A percentile compares a stretch with the other conserved stretches of the same genome.
phyloP scores from a whole-genome alignment of 768 basidiomycete species.

The Ramaria sp. region DNA sequence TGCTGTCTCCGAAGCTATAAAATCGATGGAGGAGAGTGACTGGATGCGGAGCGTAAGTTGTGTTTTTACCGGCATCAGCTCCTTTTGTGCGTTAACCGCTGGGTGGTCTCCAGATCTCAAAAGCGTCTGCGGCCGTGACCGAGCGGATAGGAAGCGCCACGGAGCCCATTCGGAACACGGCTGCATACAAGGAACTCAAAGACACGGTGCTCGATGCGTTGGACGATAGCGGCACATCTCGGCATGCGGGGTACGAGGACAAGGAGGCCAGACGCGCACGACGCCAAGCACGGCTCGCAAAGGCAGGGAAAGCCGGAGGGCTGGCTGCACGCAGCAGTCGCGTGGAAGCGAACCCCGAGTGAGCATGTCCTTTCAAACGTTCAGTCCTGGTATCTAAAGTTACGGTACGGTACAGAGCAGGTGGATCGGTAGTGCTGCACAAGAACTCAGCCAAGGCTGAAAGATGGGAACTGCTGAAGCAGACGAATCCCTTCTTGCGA shows the following conservation, averaged over 20 bases:
- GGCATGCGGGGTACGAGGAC: constrained; percentile 94
- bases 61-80: too few species aligned
- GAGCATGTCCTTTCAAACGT: constrained; percentile 23
- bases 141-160: constrained; percentile 80
- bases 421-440: constrained; percentile 74
- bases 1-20: constrained; percentile 86
- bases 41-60: constrained; percentile 58
- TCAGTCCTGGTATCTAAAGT: neutral
- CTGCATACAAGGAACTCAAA: constrained; percentile 83
- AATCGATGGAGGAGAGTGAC: constrained; percentile 91
- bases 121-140: constrained; percentile 78
- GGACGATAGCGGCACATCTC: constrained; percentile 86
- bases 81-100: neutral
- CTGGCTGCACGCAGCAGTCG: constrained; percentile 36
- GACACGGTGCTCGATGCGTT: constrained; percentile 87
- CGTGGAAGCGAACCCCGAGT: constrained; percentile 73
- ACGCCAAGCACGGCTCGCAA: constrained; percentile 69
- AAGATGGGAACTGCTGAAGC: constrained; percentile 71
- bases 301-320: constrained; percentile 67
- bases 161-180: constrained; percentile 94
- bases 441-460: constrained; percentile 71
- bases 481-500: constrained; percentile 67
- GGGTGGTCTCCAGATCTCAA: constrained; percentile 49
- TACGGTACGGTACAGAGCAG: constrained; percentile 51
- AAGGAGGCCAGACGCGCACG: constrained; percentile 79